These are phyloP conservation scores for Monosporascus sp. DNA, from an alignment of 2,329 filamentous ascomycete species.

Conservation along the genomic window DNA sequence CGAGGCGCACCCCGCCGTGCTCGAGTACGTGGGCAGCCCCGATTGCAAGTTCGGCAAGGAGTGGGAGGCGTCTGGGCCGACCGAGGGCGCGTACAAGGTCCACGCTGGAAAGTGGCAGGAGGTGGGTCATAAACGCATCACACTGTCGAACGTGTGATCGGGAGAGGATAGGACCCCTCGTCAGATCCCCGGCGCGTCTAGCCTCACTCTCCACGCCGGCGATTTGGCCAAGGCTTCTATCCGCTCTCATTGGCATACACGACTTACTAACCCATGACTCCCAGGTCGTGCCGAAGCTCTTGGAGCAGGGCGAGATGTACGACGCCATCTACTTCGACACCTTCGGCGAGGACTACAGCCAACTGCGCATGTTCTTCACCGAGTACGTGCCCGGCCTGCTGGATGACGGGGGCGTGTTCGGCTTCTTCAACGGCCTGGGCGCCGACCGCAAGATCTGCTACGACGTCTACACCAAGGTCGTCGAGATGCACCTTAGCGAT, in stretches of 20 bases:
- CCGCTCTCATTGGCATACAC: no score
- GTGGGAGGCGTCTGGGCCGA: slow-evolving; percentile 52
- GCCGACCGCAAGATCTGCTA: slow-evolving; percentile 91
- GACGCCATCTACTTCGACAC: slow-evolving; percentile 97
- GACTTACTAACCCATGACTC: neutral
- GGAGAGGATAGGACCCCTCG: no score
- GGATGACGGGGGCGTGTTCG: slow-evolving; percentile 66
- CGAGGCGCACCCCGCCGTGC: slow-evolving; percentile 76
- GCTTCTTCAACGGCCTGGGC: slow-evolving; percentile 87
- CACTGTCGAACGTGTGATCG: no score
- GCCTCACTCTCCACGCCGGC: no score
- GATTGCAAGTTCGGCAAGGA: slow-evolving; percentile 46
- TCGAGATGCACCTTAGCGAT: slow-evolving; percentile 85
- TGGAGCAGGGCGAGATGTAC: slow-evolving; percentile 65
- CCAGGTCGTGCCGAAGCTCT: slow-evolving; percentile 51
- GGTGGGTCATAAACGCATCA: slow-evolving; percentile 29
- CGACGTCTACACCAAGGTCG: slow-evolving; percentile 89
- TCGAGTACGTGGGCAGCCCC: slow-evolving; percentile 52
- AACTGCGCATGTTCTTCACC: slow-evolving; percentile 80
- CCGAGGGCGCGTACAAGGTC: slow-evolving; percentile 66
- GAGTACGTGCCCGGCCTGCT: slow-evolving; percentile 80
- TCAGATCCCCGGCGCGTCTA: no score
- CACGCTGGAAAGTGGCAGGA: slow-evolving; percentile 79
- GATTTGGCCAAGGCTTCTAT: no score
- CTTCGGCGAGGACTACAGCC: slow-evolving; percentile 87